Conservation (phyloP, 345 rosid species). For the Arabidopsis arenosa region DNA sequence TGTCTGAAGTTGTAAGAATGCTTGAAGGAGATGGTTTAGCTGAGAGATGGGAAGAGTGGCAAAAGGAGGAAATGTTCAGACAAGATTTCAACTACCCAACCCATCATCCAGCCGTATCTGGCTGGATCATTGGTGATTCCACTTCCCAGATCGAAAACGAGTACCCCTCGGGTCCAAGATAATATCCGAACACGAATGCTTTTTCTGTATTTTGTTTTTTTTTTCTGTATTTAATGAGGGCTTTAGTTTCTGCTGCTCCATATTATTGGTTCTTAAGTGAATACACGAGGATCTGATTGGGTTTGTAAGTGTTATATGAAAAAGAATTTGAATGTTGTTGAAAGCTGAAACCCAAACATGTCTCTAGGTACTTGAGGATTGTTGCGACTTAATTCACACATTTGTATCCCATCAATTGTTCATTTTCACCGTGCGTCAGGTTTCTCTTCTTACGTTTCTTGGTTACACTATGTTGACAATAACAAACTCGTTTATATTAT, state of each 20-base stretch:
- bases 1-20: slow-evolving; percentile 98
- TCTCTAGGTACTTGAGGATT: slow-evolving; percentile 14
- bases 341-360: slow-evolving; percentile 30
- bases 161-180: slow-evolving; percentile 50
- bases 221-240: slow-evolving; percentile 38
- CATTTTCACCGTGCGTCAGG: neutral
- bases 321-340: slow-evolving; percentile 43
- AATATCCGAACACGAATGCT: slow-evolving; percentile 21
- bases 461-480: neutral
- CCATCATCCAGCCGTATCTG: slow-evolving; percentile 28
- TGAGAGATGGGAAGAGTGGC: slow-evolving; percentile 99
- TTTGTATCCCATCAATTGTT: slow-evolving; percentile 22
- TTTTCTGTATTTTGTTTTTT: neutral
- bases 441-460: neutral
- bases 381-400: slow-evolving; percentile 21
- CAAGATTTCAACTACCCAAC: slow-evolving; percentile 46
- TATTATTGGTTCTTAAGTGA: slow-evolving; percentile 43
- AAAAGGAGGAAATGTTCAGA: slow-evolving; percentile 68
- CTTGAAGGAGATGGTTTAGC: slow-evolving; percentile 98
- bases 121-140: slow-evolving; percentile 45
- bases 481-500: no score
- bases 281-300: slow-evolving; percentile 39
- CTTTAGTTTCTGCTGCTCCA: slow-evolving; percentile 37
- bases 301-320: slow-evolving; percentile 42
- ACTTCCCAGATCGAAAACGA: slow-evolving; percentile 48